phyloP scores from a whole-genome alignment of 2,329 filamentous ascomycete species.

The Penicillium thymicola region DNA sequence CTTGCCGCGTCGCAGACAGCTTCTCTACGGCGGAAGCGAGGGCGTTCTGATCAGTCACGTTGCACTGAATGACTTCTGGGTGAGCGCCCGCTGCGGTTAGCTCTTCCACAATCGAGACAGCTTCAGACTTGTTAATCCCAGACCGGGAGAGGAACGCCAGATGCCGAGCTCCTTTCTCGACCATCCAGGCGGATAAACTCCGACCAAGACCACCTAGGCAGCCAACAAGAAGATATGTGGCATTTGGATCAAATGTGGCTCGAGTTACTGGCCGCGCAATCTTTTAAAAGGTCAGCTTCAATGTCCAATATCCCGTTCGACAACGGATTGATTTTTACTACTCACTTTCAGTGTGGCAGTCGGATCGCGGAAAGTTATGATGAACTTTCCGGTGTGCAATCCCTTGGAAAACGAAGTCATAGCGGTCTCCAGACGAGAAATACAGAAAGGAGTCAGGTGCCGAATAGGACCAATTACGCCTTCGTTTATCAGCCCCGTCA shows the following conservation, averaged over 20 bases:
- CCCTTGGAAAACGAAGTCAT: background rate
- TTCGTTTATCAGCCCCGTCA: background rate
- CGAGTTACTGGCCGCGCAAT: background rate
- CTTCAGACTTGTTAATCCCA: conserved; percentile 8
- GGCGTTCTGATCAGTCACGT: background rate
- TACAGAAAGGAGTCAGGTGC: background rate
- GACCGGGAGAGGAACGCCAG: conserved; percentile 12
- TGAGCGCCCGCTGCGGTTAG: background rate
- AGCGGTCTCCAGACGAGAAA: background rate
- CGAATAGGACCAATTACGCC: background rate
- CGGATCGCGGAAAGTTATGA: background rate
- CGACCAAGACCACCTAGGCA: conserved; percentile 19
- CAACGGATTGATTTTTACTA: no score
- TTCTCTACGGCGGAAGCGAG: no score
- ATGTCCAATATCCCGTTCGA: background rate
- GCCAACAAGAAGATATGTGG: conserved; percentile 8
- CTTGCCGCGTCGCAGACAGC: no score
- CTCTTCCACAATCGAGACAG: conserved; percentile 4
- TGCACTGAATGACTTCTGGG: background rate
- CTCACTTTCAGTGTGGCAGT: no score
- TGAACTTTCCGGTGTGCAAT: background rate
- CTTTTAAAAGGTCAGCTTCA: background rate
- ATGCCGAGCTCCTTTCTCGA: conserved; percentile 15
- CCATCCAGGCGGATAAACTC: conserved; percentile 12
- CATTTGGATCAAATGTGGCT: background rate